Evolutionary conservation across 2,329 filamentous ascomycete species (phyloP).

Genomic region (Fusarium camptoceras): DNA sequence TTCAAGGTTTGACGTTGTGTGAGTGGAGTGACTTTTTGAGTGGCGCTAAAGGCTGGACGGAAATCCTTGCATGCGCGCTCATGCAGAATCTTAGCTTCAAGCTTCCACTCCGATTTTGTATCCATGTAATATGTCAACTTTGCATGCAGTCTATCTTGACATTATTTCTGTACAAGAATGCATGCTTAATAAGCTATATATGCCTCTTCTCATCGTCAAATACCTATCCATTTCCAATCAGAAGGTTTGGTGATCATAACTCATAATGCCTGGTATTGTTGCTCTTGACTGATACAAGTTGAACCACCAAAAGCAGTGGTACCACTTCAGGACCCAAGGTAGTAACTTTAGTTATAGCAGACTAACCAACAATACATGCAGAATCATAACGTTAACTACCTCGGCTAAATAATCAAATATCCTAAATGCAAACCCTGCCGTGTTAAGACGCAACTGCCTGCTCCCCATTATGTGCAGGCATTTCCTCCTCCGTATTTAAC

Average conservation of each 20-base stretch:
- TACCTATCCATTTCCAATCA: background rate
- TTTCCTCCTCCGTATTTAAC: conserved; percentile 41
- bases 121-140: background rate
- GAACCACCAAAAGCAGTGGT: too few species aligned
- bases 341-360: too few species aligned
- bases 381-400: background rate
- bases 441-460: conserved; percentile 22
- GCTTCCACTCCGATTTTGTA: background rate
- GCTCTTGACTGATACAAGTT: background rate
- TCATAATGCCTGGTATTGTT: conserved; percentile 9
- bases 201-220: too few species aligned
- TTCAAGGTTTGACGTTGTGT: conserved; percentile 9
- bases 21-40: conserved; percentile 7
- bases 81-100: conserved; percentile 3
- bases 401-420: conserved; percentile 9
- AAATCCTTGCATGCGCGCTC: conserved; percentile 20
- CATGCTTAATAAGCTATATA: background rate
- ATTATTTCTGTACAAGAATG: background rate
- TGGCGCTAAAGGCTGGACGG: background rate
- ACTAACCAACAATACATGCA: background rate
- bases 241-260: conserved; percentile 14
- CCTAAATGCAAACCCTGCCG: background rate
- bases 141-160: background rate
- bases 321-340: too few species aligned
- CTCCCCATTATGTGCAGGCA: conserved; percentile 14